Conservation (phyloP, 257 asterid genomes). For the Solanum bulbocastanum region DNA sequence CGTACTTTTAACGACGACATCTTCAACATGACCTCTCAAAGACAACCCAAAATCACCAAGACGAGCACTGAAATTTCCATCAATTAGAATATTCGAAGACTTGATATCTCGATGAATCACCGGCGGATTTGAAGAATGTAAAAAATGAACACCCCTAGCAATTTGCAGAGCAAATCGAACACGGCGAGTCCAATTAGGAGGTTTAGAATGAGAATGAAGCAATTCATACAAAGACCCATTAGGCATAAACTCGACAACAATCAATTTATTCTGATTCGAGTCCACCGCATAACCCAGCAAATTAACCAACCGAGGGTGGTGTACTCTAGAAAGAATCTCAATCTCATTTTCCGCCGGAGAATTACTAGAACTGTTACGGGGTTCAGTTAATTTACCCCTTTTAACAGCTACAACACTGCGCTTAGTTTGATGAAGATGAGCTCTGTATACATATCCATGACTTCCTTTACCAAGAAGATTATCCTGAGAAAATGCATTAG, state of each 20-base stretch:
- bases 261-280: conserved; percentile 21
- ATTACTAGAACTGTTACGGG: background rate
- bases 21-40: conserved; percentile 75
- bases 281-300: conserved; percentile 49
- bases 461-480: conserved; percentile 81
- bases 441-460: conserved; percentile 68
- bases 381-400: conserved; percentile 19
- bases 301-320: conserved; percentile 58
- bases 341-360: conserved; percentile 56
- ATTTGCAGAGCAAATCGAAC: conserved; percentile 57
- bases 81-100: conserved; percentile 68
- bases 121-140: conserved; percentile 65
- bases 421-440: conserved; percentile 23
- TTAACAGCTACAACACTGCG: conserved; percentile 54
- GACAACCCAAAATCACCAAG: conserved; percentile 80
- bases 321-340: conserved; percentile 52
- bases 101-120: conserved; percentile 77
- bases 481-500: conserved; percentile 48
- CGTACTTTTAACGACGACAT: conserved; percentile 45
- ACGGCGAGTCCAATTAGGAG: conserved; percentile 60
- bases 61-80: conserved; percentile 42
- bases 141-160: conserved; percentile 53
- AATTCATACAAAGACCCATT: conserved; percentile 56
- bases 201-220: conserved; percentile 46
- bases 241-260: conserved; percentile 84